Evolutionary conservation across 2,329 filamentous ascomycete genomes (phyloP), one percentile per base, ranked within the genome.

Genomic region (Hypoxylon sp.): DNA sequence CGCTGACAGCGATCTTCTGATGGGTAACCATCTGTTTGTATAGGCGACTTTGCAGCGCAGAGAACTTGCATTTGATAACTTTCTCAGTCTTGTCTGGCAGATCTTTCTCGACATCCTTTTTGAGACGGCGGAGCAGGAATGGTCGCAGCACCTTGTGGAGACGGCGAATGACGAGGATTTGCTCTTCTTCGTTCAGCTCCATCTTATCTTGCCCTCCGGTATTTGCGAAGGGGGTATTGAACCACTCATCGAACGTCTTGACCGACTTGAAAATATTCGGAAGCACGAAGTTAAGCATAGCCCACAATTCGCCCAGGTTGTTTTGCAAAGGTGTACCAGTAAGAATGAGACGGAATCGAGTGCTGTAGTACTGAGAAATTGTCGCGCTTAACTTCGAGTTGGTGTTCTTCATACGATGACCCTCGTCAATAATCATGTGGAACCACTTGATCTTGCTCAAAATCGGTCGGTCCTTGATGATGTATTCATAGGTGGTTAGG

Each of bases 351-450:
- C 96, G 93, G 85, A 96, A 99, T 13, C 95, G 91, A 31, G 95
- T 98, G 76, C 87, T 91, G 83, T 99, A 99, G 85, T 98, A 98
- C 69, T 94, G 90, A 39, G 95, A 94, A 72, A 99, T 93, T 3
- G 96, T 98, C 72, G 91, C 94, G 81, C 94, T 98, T 74, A 99
- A 87, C 83, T 99, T 99, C 9, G 96, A 99, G 74, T 96, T 91
- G 31, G 93, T 88, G 81, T 99, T 99, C 88, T 99, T 99, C 96
- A 99, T 99, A 80, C 96, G 94, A 81, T 99, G 96, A 83, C 96
- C 96, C 85, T 99, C 96, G 76, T 99, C 96, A 73, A 99, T 96
- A 75, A 99, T 98, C 96, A 99, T 98, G 83, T 99, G 96, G 76
- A 98, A 92, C 96, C 96, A 99, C 83, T 98, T 98, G 83, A 99